phyloP scores from a whole-genome alignment of 139 green algal species.

The Monoraphidium neglectum region DNA sequence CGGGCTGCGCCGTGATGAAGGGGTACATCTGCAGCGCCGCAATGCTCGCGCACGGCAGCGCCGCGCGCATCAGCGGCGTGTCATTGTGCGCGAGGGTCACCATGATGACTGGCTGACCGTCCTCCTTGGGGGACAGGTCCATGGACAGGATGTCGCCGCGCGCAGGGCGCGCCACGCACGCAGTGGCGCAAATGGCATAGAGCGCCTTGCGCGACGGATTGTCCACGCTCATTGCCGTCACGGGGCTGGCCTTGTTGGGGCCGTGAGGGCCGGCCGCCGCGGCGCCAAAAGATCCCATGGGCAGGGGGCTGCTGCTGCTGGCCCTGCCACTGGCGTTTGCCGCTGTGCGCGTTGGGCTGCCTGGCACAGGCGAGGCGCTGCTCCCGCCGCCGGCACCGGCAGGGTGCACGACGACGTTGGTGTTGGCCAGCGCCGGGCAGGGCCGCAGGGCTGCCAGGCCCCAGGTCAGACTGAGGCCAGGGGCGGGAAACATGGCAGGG shows the following conservation, averaged over 20 bases:
- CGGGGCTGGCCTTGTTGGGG: constrained; percentile 26
- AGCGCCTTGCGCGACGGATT: constrained; percentile 51
- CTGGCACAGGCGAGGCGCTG: too few relatives aligned
- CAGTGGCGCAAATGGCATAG: constrained; percentile 49
- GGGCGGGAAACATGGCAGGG: too few relatives aligned
- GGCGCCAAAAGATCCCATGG: not conserved
- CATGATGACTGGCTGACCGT: constrained; percentile 59
- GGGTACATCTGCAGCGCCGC: constrained; percentile 60
- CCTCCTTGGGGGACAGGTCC: constrained; percentile 55
- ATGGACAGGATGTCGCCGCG: constrained; percentile 52
- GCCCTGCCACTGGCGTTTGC: too few relatives aligned
- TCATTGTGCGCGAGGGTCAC: constrained; percentile 45
- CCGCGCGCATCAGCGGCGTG: constrained; percentile 35
- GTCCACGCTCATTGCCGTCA: constrained; percentile 35
- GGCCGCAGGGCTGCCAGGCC: constrained; percentile 32
- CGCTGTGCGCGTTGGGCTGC: not conserved
- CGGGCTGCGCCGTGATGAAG: constrained; percentile 52
- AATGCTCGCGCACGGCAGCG: constrained; percentile 47
- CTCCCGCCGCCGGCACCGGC: too few relatives aligned
- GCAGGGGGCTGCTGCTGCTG: constrained; percentile 2
- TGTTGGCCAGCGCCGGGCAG: constrained; percentile 23
- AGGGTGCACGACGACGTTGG: not conserved
- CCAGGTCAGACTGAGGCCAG: constrained; percentile 32
- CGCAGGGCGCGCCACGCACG: constrained; percentile 1
- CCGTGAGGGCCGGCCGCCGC: not conserved